A percentile compares a stretch with the other conserved stretches of the same genome.
phyloP scores from a whole-genome alignment of 495 filamentous ascomycete genomes.

The Neurospora sp. region DNA sequence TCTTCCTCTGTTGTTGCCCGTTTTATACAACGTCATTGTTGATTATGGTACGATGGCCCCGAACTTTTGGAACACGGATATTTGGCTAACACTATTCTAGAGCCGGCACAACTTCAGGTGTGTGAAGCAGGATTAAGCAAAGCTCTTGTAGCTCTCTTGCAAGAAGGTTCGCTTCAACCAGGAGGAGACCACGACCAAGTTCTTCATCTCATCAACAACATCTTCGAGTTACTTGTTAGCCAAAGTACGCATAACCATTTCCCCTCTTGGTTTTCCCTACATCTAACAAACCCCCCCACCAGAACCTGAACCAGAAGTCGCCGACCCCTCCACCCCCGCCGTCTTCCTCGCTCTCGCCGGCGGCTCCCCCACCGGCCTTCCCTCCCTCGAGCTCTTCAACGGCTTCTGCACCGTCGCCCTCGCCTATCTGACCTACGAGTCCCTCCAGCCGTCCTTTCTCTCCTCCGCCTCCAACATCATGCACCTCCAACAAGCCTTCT shows the following conservation, averaged over 20 bases:
- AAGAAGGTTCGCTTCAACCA: conserved; percentile 20
- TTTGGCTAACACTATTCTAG: conserved; percentile 12
- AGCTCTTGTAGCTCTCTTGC: conserved; percentile 29
- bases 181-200: conserved; percentile 9
- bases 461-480: conserved; percentile 15
- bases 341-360: conserved; percentile 25
- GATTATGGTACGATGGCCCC: conserved; percentile 51
- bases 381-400: conserved; percentile 27
- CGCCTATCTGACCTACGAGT: conserved; percentile 31
- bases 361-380: conserved; percentile 1
- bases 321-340: conserved; percentile 22
- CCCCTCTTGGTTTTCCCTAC: no score
- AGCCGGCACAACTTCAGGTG: conserved; percentile 44
- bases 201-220: conserved; percentile 33
- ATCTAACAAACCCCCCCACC: background rate
- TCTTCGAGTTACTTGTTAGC: conserved; percentile 37
- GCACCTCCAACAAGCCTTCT: conserved; percentile 23
- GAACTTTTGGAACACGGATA: background rate
- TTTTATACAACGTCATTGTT: conserved; percentile 63
- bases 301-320: conserved; percentile 27
- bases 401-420: conserved; percentile 26
- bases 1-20: conserved; percentile 49
- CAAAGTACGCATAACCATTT: conserved; percentile 24
- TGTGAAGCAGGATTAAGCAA: conserved; percentile 32
- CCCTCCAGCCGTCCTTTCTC: conserved; percentile 35